phyloP scores from a whole-genome alignment of 441 rosid species.

The Populus trichocarpa region DNA sequence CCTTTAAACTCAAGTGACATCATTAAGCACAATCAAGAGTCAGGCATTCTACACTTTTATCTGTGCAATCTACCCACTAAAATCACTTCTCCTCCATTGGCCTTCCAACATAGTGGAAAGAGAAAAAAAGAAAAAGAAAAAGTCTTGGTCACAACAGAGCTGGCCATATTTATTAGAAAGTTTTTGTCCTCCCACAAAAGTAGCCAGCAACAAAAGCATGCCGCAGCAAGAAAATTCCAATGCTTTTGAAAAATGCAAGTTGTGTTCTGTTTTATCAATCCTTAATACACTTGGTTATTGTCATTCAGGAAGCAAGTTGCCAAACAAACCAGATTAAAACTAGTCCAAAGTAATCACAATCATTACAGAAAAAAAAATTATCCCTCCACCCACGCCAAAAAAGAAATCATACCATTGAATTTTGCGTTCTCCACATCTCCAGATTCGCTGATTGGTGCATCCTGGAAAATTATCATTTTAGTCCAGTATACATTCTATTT shows the following conservation, averaged over 20 bases:
- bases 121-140: no score
- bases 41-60: background rate
- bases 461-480: constrained; percentile 42
- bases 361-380: no score
- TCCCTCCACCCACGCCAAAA: background rate
- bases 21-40: background rate
- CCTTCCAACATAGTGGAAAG: background rate
- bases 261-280: background rate
- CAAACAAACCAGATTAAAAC: background rate
- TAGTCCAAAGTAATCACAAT: background rate
- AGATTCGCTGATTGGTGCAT: constrained; percentile 88
- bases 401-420: constrained; percentile 51
- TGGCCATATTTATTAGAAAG: background rate
- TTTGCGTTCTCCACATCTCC: constrained; percentile 82
- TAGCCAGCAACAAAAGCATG: background rate
- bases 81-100: background rate
- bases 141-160: background rate
- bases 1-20: background rate
- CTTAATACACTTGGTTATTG: background rate
- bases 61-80: background rate
- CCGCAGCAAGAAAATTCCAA: background rate
- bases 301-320: background rate
- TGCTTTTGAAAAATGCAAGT: background rate
- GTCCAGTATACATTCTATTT: constrained; percentile 8
- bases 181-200: background rate